Evolutionary conservation across 164 flowering plant genomes (phyloP).

Genomic region (Umbellularia californica): DNA sequence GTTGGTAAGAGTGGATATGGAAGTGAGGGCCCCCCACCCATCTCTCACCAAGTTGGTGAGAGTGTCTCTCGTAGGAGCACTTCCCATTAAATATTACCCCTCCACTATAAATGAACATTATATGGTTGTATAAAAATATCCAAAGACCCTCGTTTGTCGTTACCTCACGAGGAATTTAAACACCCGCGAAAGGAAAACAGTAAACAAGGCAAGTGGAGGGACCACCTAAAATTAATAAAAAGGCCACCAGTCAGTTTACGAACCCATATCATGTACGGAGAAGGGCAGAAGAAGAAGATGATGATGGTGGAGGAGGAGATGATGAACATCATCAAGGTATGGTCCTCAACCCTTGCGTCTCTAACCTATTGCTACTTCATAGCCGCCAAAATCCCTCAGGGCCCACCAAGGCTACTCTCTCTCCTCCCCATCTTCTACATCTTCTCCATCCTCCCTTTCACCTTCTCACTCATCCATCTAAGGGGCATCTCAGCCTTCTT

Average conservation of each 20-base stretch:
- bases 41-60: no score
- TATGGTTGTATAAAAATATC: background rate
- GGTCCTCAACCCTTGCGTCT: conserved; percentile 23
- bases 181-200: background rate
- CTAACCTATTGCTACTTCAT: conserved; percentile 35
- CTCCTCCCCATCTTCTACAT: conserved; percentile 39
- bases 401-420: conserved; percentile 29
- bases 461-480: conserved; percentile 26
- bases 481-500: conserved; percentile 31
- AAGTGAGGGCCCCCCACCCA: no score
- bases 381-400: conserved; percentile 24
- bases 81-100: no score
- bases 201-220: background rate
- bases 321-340: conserved; percentile 33
- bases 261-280: no score
- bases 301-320: conserved; percentile 32
- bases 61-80: no score
- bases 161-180: background rate
- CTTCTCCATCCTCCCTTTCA: conserved; percentile 42
- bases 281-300: background rate
- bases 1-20: no score
- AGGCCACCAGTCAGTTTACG: no score
- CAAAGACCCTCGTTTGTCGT: background rate
- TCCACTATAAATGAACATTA: no score
- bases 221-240: background rate